Evolutionary conservation across 371 early-diverging fungal species (phyloP).

Genomic region (Mortierella sp.): DNA sequence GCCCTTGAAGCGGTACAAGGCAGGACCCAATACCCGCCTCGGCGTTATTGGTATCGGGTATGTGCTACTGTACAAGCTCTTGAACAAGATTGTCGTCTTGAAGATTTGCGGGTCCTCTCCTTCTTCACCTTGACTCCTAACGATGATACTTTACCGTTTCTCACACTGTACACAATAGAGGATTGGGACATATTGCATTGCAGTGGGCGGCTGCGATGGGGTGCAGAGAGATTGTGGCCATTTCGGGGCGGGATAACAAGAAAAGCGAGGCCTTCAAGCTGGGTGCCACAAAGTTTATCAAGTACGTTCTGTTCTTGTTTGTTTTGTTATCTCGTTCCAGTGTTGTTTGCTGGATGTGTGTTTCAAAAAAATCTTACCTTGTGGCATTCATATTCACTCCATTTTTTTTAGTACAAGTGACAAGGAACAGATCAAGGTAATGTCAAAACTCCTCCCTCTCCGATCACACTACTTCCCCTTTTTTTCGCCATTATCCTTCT

Average conservation of each 20-base stretch:
- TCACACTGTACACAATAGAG: constrained; percentile 32
- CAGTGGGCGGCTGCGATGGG: constrained; percentile 76
- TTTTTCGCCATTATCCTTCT: not conserved
- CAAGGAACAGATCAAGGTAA: constrained; percentile 32
- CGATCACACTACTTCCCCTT: not conserved
- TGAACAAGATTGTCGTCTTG: too few species aligned
- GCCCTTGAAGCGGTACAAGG: constrained; percentile 65
- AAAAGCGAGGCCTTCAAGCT: constrained; percentile 72
- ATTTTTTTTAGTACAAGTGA: constrained; percentile 21
- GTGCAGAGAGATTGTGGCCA: constrained; percentile 72
- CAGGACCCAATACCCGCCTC: constrained; percentile 66
- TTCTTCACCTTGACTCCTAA: too few species aligned
- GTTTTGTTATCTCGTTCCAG: too few species aligned
- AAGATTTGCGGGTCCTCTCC: too few species aligned
- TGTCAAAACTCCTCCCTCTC: not conserved
- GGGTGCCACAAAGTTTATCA: constrained; percentile 72
- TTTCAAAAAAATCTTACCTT: too few species aligned
- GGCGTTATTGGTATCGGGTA: constrained; percentile 76
- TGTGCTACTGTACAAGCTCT: not conserved
- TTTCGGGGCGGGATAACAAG: constrained; percentile 76
- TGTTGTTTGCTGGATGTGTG: too few species aligned
- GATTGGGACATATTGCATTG: constrained; percentile 78
- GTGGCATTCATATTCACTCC: too few species aligned
- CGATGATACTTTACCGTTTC: not conserved
- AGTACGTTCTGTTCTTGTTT: constrained; percentile 15